A percentile compares a stretch with the other conserved stretches of the same genome.
These are phyloP conservation scores for Elaeagnus macrophylla DNA, from an alignment of 306 rosid species.

Conservation along the genomic window DNA sequence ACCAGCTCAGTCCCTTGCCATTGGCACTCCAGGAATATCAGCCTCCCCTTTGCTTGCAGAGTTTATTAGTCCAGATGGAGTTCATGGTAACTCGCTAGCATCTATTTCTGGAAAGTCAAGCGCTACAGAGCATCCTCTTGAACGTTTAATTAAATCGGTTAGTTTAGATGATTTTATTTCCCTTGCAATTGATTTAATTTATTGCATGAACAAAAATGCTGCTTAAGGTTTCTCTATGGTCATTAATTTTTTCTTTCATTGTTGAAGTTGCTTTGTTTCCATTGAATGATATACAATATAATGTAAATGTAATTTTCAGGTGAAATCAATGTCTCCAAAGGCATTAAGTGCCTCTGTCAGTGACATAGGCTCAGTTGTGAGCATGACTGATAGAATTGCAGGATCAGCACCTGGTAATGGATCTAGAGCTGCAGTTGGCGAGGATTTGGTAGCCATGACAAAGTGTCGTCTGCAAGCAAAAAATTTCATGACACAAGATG, in stretches of 20 bases:
- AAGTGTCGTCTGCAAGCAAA: constrained; percentile 76
- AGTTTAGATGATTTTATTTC: constrained; percentile 11
- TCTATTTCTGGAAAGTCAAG: constrained; percentile 54
- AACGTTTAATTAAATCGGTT: constrained; percentile 69
- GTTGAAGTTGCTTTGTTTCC: constrained; percentile 3
- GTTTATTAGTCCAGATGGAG: constrained; percentile 56
- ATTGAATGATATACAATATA: not conserved
- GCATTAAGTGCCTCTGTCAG: constrained; percentile 67
- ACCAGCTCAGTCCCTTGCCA: constrained; percentile 80
- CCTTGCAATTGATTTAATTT: constrained; percentile 1
- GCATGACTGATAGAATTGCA: constrained; percentile 87
- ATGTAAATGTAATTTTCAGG: constrained; percentile 38
- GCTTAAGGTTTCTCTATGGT: not conserved
- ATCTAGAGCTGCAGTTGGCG: constrained; percentile 95
- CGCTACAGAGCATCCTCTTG: constrained; percentile 75
- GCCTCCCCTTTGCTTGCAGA: constrained; percentile 97
- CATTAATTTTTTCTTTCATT: not conserved
- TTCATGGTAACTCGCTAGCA: constrained; percentile 41
- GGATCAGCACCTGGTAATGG: constrained; percentile 94
- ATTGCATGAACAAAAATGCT: not conserved
- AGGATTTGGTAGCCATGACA: constrained; percentile 91
- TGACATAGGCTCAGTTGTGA: constrained; percentile 76
- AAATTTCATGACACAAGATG: constrained; percentile 65
- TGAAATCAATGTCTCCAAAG: constrained; percentile 61
- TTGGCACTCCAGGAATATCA: constrained; percentile 97